Percentiles rank a stretch among this genome's conserved stretches.
Conservation (phyloP, 768 basidiomycete species). For the Pholiota molesta region DNA sequence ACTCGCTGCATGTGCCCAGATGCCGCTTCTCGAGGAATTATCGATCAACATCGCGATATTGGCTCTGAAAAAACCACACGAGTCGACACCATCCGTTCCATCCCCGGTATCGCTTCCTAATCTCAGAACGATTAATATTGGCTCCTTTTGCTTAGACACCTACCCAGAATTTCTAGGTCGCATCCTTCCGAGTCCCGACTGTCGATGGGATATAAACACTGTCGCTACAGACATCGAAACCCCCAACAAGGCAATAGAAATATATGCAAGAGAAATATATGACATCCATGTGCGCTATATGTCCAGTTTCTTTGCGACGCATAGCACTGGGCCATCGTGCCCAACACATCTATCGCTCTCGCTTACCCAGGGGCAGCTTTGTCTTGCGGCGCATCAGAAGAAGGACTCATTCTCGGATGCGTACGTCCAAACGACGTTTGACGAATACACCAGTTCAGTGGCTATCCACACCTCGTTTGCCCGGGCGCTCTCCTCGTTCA, state of each 20-base stretch:
- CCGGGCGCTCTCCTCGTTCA: not conserved
- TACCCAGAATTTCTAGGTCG: not conserved
- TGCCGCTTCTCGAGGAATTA: not conserved
- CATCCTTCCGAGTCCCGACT: not conserved
- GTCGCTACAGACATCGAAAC: not conserved
- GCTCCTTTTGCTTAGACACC: not conserved
- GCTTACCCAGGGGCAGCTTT: no score
- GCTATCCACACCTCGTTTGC: not conserved
- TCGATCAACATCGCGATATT: not conserved
- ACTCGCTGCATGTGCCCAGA: not conserved
- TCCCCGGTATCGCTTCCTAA: not conserved
- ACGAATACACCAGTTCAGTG: no score
- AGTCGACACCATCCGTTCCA: not conserved
- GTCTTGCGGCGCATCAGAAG: no score
- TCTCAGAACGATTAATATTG: not conserved
- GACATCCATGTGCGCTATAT: no score
- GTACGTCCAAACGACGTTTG: no score
- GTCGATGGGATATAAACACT: not conserved
- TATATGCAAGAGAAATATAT: not conserved
- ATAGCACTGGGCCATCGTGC: no score
- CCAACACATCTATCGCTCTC: no score
- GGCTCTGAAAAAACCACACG: not conserved
- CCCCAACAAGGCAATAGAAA: not conserved
- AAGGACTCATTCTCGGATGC: no score
- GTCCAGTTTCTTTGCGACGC: no score